Base-by-base conservation (phyloP, 164 flowering plant genomes). In the Vitis amurensis region DNA sequence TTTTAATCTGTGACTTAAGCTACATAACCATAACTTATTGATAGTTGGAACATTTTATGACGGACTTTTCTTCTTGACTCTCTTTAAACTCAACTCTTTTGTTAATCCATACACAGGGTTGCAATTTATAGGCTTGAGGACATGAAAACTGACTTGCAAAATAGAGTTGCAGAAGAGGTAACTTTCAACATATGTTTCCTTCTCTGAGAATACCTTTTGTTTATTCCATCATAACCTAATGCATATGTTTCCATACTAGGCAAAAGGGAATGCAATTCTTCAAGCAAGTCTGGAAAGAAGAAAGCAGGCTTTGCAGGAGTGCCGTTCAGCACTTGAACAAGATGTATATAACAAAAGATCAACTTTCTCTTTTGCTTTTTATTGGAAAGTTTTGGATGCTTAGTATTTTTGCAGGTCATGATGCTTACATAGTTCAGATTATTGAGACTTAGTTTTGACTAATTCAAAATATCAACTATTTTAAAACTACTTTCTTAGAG, bases 321-420 rank as follows among this genome's bases (percentile, higher is more conserved):
- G 84, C 23, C 98, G 97, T 70, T 71, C 80, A 70, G 87, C 89
- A 68, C 97, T 96, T 60, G 94, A 93, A 79, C 81, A 84, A 82
- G 97, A 93, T 72, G 99, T 93, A 91, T 37, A 3, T 6, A 37
- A 37, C 44, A 29, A 65, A 30, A 63, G 52, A 63, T 11, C 44
- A 37, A 37, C 44, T 37, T 37, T 37, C 44, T 37, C 44, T 68
- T 48, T 29, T 58, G 30, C 23, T 17, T 64, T n/a, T 50, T 55
- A 64, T 29, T 31, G 55, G 5, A 48, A n/a, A 56, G 44, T 17
- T 62, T 11, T 27, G 12, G 3, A 17, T 55, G 55, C 64, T 16
- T 37, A 37, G 44, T 3, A 37, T 37, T 37, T 37, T 37, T 37
- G 7, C 5, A 37, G 44, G 7, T 6, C 44, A 37, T 37, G 44